phyloP scores from a whole-genome alignment of 257 asterid genomes.

The Leonotis leonurus region DNA sequence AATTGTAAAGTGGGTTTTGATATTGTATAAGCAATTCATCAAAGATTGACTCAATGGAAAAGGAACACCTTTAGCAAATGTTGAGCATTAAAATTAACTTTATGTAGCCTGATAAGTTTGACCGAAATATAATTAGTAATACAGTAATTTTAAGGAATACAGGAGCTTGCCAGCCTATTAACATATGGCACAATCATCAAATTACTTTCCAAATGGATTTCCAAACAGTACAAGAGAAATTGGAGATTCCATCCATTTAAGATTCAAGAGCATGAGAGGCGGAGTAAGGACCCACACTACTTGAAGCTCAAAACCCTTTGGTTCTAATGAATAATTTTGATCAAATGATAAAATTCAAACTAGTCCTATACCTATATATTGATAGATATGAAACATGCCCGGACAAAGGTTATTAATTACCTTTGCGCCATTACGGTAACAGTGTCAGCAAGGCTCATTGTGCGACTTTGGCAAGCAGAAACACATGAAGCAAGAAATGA shows the following conservation, averaged over 20 bases:
- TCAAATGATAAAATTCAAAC: not conserved
- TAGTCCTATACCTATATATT: not conserved
- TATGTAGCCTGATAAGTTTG: no score
- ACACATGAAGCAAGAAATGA: conserved; percentile 97
- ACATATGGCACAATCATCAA: no score
- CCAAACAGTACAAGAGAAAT: not conserved
- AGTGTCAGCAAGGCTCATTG: conserved; percentile 92
- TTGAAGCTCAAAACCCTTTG: not conserved
- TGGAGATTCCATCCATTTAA: not conserved
- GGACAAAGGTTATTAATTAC: conserved; percentile 28
- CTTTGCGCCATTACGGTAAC: conserved; percentile 97
- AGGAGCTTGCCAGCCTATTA: no score
- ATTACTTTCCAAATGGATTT: not conserved
- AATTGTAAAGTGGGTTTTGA: no score
- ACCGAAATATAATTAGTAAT: no score
- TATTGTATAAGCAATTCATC: no score
- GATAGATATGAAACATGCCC: no score
- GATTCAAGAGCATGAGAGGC: no score
- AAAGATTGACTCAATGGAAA: no score
- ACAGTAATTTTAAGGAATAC: no score
- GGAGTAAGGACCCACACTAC: conserved; percentile 1
- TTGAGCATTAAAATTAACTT: no score
- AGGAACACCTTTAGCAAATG: no score
- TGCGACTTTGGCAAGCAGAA: conserved; percentile 95
- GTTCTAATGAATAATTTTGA: not conserved